Percentiles rank a stretch among this genome's conserved stretches.
Evolutionary conservation across 1,139 yeast genomes (phyloP).

Genomic region (Taphrina betulina): DNA sequence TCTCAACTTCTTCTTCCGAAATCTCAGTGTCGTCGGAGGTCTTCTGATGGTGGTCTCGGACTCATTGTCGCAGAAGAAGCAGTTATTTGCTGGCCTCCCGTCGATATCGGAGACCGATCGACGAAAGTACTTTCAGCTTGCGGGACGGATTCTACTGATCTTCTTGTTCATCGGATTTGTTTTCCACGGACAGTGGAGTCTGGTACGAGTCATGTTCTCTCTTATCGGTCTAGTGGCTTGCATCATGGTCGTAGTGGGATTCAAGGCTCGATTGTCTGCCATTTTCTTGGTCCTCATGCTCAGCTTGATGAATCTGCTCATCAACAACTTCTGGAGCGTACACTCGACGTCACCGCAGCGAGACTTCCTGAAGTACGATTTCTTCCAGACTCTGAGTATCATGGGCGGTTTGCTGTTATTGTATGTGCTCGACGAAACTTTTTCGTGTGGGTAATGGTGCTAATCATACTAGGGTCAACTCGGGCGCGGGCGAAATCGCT

Average conservation of each 20-base stretch:
- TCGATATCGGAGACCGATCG: conserved; percentile 71
- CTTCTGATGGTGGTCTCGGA: conserved; percentile 84
- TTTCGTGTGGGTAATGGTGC: neutral
- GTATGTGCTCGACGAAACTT: conserved; percentile 5
- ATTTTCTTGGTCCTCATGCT: conserved; percentile 71
- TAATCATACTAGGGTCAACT: conserved; percentile 54
- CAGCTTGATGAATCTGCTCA: conserved; percentile 69
- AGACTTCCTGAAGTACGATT: conserved; percentile 84
- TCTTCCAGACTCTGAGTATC: conserved; percentile 90
- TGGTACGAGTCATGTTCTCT: conserved; percentile 63
- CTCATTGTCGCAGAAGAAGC: conserved; percentile 53
- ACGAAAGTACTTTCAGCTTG: conserved; percentile 79
- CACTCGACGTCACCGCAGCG: conserved; percentile 67
- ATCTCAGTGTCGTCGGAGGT: conserved; percentile 90
- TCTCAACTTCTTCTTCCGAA: conserved; percentile 58
- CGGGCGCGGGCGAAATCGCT: conserved; percentile 95
- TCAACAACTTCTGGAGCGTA: conserved; percentile 83
- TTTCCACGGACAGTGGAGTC: conserved; percentile 71
- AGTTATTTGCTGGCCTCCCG: conserved; percentile 80
- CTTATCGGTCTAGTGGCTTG: conserved; percentile 71
- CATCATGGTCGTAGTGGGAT: conserved; percentile 83
- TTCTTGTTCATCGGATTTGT: conserved; percentile 85
- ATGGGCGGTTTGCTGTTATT: conserved; percentile 90
- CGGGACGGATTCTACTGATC: conserved; percentile 84
- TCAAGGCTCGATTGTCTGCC: conserved; percentile 89